A percentile compares a stretch with the other conserved stretches of the same genome.
Conservation (phyloP, 1,139 yeast genomes). For the Sugiyamaella sp. region DNA sequence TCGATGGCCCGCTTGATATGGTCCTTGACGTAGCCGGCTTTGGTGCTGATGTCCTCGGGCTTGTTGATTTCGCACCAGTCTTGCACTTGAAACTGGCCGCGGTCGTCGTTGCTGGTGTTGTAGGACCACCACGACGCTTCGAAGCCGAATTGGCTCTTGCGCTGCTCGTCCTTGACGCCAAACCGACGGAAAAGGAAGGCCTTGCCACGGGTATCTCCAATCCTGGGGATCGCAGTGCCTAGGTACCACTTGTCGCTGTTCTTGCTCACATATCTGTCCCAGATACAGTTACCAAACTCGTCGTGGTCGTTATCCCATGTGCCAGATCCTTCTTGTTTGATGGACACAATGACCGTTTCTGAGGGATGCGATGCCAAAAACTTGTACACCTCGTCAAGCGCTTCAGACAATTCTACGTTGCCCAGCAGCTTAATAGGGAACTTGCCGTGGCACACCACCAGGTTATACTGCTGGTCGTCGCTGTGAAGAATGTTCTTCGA, state of each 20-base stretch:
- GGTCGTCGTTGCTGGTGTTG: conserved; percentile 67
- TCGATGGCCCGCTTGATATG: conserved; percentile 58
- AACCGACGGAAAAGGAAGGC: conserved; percentile 69
- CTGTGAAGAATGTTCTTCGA: conserved; percentile 38
- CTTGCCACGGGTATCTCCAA: conserved; percentile 70
- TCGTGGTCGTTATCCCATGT: conserved; percentile 42
- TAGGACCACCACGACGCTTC: conserved; percentile 70
- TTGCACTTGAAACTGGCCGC: conserved; percentile 66
- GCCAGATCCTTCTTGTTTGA: conserved; percentile 75
- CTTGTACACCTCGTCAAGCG: conserved; percentile 59
- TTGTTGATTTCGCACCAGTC: conserved; percentile 70
- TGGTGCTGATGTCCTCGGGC: conserved; percentile 57
- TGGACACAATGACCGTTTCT: conserved; percentile 67
- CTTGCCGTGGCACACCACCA: conserved; percentile 74
- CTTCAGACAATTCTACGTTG: conserved; percentile 54
- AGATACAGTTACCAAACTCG: conserved; percentile 66
- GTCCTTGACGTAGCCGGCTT: conserved; percentile 59
- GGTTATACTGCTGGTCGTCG: conserved; percentile 47
- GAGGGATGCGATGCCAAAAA: conserved; percentile 57
- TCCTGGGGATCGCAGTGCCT: conserved; percentile 55
- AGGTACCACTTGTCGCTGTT: conserved; percentile 65
- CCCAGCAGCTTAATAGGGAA: conserved; percentile 71
- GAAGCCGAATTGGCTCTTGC: conserved; percentile 55
- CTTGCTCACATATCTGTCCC: conserved; percentile 59
- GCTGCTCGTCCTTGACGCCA: conserved; percentile 55